These are phyloP conservation scores for Vitis labrusca DNA, from an alignment of 164 flowering plant genomes.

Conservation along the genomic window DNA sequence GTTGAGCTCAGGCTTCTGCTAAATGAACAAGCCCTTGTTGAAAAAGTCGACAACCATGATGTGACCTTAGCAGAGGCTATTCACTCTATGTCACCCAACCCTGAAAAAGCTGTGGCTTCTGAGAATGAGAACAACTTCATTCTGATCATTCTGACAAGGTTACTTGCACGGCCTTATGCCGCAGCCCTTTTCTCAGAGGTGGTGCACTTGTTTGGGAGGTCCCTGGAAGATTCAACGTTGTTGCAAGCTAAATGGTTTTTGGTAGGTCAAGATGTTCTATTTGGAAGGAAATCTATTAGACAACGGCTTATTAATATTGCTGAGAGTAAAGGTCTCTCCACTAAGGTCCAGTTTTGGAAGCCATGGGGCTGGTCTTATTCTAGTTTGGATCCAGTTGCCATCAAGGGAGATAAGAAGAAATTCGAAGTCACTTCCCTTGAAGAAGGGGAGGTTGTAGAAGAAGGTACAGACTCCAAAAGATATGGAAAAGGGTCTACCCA, in stretches of 20 bases:
- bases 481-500: constrained; percentile 33
- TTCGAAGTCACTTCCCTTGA: constrained; percentile 58
- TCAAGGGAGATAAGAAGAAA: constrained; percentile 56
- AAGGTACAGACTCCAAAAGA: constrained; percentile 53
- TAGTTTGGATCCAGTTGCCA: constrained; percentile 21
- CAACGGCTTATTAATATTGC: constrained; percentile 79
- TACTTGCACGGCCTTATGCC: constrained; percentile 96
- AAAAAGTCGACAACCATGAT: constrained; percentile 59
- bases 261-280: constrained; percentile 79
- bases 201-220: constrained; percentile 84
- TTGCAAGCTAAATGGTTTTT: constrained; percentile 88
- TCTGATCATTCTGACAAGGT: constrained; percentile 77
- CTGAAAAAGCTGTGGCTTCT: constrained; percentile 59
- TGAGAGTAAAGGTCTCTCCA: constrained; percentile 59
- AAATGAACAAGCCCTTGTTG: constrained; percentile 85
- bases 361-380: constrained; percentile 94
- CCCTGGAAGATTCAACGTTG: constrained; percentile 82
- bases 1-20: constrained; percentile 90
- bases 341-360: constrained; percentile 67
- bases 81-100: constrained; percentile 59
- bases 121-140: constrained; percentile 83
- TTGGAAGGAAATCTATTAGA: constrained; percentile 84
- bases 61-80: constrained; percentile 68
- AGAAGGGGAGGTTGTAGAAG: constrained; percentile 96
- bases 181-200: constrained; percentile 89